These are phyloP conservation scores for Coemansia sp. DNA, from an alignment of 192 early-diverging fungal genomes.

Conservation along the genomic window DNA sequence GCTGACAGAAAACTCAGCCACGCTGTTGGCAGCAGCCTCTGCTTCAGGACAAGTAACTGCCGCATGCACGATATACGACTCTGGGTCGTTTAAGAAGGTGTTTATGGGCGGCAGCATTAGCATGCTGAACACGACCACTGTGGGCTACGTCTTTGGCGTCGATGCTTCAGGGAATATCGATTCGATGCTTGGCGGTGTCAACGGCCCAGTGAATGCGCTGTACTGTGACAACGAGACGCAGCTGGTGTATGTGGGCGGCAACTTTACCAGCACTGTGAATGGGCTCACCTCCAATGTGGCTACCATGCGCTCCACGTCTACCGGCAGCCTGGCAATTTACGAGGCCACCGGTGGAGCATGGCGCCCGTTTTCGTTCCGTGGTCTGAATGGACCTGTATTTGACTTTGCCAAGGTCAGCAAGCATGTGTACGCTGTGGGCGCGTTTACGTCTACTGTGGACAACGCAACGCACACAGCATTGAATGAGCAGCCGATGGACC, in stretches of 20 bases:
- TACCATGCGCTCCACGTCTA: slow-evolving; percentile 29
- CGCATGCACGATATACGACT: slow-evolving; percentile 41
- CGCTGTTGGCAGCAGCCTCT: slow-evolving; percentile 26
- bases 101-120: slow-evolving; percentile 48
- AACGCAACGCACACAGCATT: slow-evolving; percentile 55
- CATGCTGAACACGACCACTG: slow-evolving; percentile 29
- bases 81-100: slow-evolving; percentile 20
- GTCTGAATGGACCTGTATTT: slow-evolving; percentile 65
- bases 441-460: slow-evolving; percentile 66
- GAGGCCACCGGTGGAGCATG: slow-evolving; percentile 44
- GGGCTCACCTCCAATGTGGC: slow-evolving; percentile 22
- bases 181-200: slow-evolving; percentile 42
- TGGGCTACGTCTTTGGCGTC: slow-evolving; percentile 41
- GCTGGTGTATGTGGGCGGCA: slow-evolving; percentile 53
- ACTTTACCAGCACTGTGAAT: slow-evolving; percentile 39
- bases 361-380: slow-evolving; percentile 63
- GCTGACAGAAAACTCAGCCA: slow-evolving; percentile 33
- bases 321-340: slow-evolving; percentile 37
- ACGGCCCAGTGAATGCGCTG: slow-evolving; percentile 45
- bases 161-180: slow-evolving; percentile 23
- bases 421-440: slow-evolving; percentile 66
- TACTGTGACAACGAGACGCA: slow-evolving; percentile 39
- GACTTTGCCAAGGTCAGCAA: slow-evolving; percentile 55
- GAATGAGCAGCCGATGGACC: slow-evolving; percentile 54
- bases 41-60: slow-evolving; percentile 28